Percentiles rank a stretch among this genome's conserved stretches.
phyloP scores from a whole-genome alignment of 2,329 filamentous ascomycete species.

The Cladosporium cucumerinum region DNA sequence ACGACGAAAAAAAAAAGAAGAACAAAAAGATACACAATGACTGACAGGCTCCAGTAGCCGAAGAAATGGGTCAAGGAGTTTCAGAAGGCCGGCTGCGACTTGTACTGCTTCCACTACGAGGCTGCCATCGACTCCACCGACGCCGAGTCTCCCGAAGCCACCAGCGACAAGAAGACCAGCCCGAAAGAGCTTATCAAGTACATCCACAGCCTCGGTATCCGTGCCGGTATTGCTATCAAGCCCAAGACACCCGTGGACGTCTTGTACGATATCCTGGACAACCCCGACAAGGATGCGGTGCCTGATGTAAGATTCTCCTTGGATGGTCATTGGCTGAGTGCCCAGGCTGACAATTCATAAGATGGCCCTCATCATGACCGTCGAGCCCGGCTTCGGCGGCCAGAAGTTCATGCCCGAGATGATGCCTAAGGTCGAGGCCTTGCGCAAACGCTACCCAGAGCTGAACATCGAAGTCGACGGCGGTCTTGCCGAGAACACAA shows the following conservation, averaged over 20 bases:
- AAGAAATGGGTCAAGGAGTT: constrained; percentile 98
- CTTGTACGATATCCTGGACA: constrained; percentile 84
- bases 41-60: constrained; percentile 55
- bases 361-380: constrained; percentile 99
- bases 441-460: constrained; percentile 81
- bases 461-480: constrained; percentile 98
- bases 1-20: not conserved
- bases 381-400: constrained; percentile 93
- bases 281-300: constrained; percentile 65
- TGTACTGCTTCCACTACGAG: constrained; percentile 99
- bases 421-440: constrained; percentile 84
- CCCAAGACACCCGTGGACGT: constrained; percentile 88
- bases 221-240: constrained; percentile 94
- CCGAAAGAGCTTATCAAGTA: constrained; percentile 83
- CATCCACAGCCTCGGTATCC: constrained; percentile 83
- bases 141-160: constrained; percentile 71
- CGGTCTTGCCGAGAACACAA: constrained; percentile 80
- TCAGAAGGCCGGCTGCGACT: constrained; percentile 86
- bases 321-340: too few species aligned
- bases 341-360: constrained; percentile 13
- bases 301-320: constrained; percentile 70
- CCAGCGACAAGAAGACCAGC: constrained; percentile 68
- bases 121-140: constrained; percentile 80
- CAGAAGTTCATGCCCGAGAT: constrained; percentile 98
- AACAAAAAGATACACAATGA: not conserved